Percentiles rank a stretch among this genome's conserved stretches.
Conservation (phyloP, 1,284 basidiomycete genomes). For the Exobasidium cylindrosporum region DNA sequence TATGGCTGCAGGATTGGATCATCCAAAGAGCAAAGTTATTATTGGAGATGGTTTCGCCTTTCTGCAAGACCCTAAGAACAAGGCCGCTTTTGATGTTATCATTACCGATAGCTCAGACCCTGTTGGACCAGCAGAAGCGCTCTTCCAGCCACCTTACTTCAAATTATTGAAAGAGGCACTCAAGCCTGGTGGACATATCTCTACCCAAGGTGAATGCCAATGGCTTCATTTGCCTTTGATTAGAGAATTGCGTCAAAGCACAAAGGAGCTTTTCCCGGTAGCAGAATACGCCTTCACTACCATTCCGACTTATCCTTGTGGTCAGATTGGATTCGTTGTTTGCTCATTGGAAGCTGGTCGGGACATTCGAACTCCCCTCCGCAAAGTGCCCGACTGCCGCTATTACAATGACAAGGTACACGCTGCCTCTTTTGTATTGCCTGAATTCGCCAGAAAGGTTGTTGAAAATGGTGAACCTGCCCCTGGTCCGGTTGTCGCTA, state of each 20-base stretch:
- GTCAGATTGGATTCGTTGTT: constrained; percentile 93
- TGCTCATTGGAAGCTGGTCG: constrained; percentile 68
- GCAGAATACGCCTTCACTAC: constrained; percentile 93
- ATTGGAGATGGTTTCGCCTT: constrained; percentile 98
- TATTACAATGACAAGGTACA: constrained; percentile 90
- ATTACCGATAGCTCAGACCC: constrained; percentile 98
- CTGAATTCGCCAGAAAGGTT: constrained; percentile 75
- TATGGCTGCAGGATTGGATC: constrained; percentile 81
- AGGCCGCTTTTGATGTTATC: constrained; percentile 82
- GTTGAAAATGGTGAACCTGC: constrained; percentile 53
- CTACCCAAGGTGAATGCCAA: constrained; percentile 91
- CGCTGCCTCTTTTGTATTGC: constrained; percentile 78
- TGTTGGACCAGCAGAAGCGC: constrained; percentile 86
- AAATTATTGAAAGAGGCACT: constrained; percentile 86
- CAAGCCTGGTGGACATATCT: constrained; percentile 85
- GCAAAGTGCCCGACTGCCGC: constrained; percentile 62
- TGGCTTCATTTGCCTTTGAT: constrained; percentile 95
- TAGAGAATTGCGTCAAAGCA: constrained; percentile 71
- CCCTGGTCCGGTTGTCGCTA: constrained; percentile 52
- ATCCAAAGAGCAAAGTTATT: constrained; percentile 80
- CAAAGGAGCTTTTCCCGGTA: constrained; percentile 74
- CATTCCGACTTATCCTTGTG: constrained; percentile 95
- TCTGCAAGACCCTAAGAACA: constrained; percentile 80
- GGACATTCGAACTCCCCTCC: constrained; percentile 59
- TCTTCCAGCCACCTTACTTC: constrained; percentile 98